These are phyloP conservation scores for Fomitopsis pulvina DNA, from an alignment of 768 basidiomycete species.

Conservation along the genomic window DNA sequence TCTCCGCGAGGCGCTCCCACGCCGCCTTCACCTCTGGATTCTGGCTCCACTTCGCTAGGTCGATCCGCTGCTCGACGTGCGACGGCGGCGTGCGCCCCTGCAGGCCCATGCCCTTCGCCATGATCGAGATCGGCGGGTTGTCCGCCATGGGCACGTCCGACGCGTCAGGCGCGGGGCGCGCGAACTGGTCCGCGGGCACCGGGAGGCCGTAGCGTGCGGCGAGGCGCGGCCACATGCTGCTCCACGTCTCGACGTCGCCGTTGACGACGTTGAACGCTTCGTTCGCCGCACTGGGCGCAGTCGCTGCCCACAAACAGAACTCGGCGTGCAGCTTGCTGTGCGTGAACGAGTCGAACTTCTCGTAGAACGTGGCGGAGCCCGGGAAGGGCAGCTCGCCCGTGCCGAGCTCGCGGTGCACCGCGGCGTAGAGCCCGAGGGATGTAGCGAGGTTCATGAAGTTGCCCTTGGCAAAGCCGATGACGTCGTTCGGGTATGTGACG, in stretches of 20 bases:
- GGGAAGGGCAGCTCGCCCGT: not conserved
- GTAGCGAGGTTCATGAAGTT: not conserved
- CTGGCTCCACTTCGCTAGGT: not conserved
- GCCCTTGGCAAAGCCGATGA: not conserved
- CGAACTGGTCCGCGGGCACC: not conserved
- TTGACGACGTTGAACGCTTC: conserved; percentile 3
- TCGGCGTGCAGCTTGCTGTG: not conserved
- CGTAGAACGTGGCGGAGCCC: not conserved
- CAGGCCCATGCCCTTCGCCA: not conserved
- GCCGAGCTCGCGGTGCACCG: not conserved
- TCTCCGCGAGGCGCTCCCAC: not conserved
- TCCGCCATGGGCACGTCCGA: not conserved
- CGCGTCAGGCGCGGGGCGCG: not conserved
- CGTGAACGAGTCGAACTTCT: not conserved
- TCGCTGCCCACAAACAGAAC: not conserved
- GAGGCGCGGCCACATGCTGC: not conserved
- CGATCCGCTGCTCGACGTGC: not conserved
- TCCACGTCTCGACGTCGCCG: not conserved
- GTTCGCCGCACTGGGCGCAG: not conserved
- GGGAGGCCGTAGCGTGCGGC: not conserved
- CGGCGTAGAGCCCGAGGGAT: not conserved
- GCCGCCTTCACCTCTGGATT: not conserved
- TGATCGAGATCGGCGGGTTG: not conserved
- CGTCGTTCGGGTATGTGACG: not conserved
- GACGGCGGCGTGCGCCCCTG: not conserved